Percentiles rank a stretch among this genome's conserved stretches.
These are phyloP conservation scores for Aspergillus campestris DNA, from an alignment of 495 filamentous ascomycete genomes.

Conservation along the genomic window DNA sequence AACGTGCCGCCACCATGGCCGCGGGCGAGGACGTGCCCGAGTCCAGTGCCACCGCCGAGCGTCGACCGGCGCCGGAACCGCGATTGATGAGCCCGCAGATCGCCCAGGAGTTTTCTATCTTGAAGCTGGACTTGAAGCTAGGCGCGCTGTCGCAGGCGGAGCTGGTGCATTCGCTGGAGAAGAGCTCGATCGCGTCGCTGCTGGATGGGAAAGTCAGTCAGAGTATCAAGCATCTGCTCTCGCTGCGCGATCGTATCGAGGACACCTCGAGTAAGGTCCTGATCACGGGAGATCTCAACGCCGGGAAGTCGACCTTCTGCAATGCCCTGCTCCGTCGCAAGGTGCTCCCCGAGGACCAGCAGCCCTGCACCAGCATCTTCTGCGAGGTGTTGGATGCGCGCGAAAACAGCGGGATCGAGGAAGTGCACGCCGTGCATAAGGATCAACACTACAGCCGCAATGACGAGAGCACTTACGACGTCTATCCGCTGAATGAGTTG, in stretches of 20 bases:
- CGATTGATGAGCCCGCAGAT: conserved; percentile 87
- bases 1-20: conserved; percentile 64
- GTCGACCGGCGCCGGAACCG: conserved; percentile 49
- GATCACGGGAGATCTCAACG: conserved; percentile 95
- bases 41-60: conserved; percentile 60
- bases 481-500: conserved; percentile 64
- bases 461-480: conserved; percentile 88
- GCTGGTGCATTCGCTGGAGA: conserved; percentile 94
- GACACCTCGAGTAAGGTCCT: conserved; percentile 96
- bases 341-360: conserved; percentile 90
- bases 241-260: conserved; percentile 86
- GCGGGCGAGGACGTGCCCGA: conserved; percentile 55
- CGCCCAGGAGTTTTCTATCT: conserved; percentile 87
- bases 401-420: conserved; percentile 84
- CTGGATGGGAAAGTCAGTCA: conserved; percentile 90
- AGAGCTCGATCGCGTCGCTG: conserved; percentile 76
- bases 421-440: conserved; percentile 90
- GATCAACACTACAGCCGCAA: conserved; percentile 72
- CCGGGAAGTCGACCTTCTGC: conserved; percentile 97
- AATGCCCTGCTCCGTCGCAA: conserved; percentile 90
- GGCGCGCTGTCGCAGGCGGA: conserved; percentile 78
- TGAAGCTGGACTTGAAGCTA: conserved; percentile 91
- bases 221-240: conserved; percentile 80
- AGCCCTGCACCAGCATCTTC: conserved; percentile 98
- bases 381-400: conserved; percentile 91